Base-by-base conservation (phyloP, 208 protist species). In the Endotrypanum monterogeii region DNA sequence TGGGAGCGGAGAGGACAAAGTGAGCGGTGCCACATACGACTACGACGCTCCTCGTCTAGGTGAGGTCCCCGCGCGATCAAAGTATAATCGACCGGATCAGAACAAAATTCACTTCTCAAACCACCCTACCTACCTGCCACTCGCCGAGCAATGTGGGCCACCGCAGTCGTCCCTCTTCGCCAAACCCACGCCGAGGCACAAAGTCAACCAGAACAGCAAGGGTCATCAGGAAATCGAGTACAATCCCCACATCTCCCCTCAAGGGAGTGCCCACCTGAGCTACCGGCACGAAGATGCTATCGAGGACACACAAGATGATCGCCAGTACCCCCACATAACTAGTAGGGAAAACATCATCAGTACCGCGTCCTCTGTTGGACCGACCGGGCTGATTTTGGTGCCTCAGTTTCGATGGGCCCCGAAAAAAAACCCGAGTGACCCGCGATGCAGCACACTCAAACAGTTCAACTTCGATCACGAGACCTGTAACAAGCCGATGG, bases 401-500 rank as follows among this genome's bases (percentile, higher is more conserved):
- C 76, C 75, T 35, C 83, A 79, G 68, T 87, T 87, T 14, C 75
- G 80, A 20, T 87, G 83, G 83, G 67, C 84, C 25, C 83, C 83
- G n/a, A 71, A 73, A 30, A 62, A 68, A 7, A 71, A 79, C 25
- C 76, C 76, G 18, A 73, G 62, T 52, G 81, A 77, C 12, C 68
- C 74, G 3, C 73, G 81, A 46, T 81, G 76, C 63, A 85, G 82
- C 74, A 76, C 81, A 0, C 79, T 85, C 54, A 63, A 50, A 55
- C 44, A 44, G 11, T 76, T 76, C 25, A 68, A 63, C 11, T 44
- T 20, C 16, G 14, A 16, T 11, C 8, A 8, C 14, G 28, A 39
- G 28, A n/a, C 5, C 4, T 11, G 2, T 39, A 2, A 6, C 39
- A 25, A 14, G 25, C 44, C 41, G 16, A n/a, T 5, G 11, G 30